Evolutionary conservation across 345 rosid species (phyloP), one percentile per base, ranked within the genome.

Genomic region (Geranium brycei): DNA sequence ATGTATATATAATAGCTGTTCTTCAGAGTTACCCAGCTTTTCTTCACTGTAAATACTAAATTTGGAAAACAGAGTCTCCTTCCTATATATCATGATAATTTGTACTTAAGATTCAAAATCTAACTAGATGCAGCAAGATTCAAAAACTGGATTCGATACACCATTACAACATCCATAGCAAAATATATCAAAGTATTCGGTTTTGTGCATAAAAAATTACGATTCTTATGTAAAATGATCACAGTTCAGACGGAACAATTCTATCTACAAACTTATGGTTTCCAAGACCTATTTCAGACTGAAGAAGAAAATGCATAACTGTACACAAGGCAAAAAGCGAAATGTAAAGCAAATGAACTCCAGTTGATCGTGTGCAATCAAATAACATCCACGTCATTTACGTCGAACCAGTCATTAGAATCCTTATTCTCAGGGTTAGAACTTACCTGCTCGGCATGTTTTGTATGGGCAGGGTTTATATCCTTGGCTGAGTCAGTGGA

Each of bases 341-440:
- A 67, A 66, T 30, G 59, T 19, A 71, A 30, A 75, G 66, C 47
- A 68, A 65, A 64, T 16, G 51, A 51, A 57, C 40, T 60, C 31
- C 10, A n/a, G 31, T 23, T 23, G 53, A 64, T 63, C 57, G 35
- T 41, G 10, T 7, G 64, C 51, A 64, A 58, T 77, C 77, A 72
- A 66, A 71, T 78, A 73, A 72, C 83, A 51, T 76, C 83, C 61
- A 89, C 81, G 59, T 80, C 93, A 74, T 81, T 82, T 59, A 85
- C 71, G 73, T 85, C 77, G 70, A 78, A 82, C 95, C 91, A 86
- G 64, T 84, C 86, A 66, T 79, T 80, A 59, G 88, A 78, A 76
- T 85, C 83, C 80, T 77, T 84, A 62, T 67, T 62, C 66, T 72
- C 79, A 55, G 82, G 68, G 59, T 78, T 77, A 31, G 40, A 62